These are phyloP conservation scores for Phytophthora ohioensis DNA, from an alignment of 352 stramenopile genomes.

Conservation along the genomic window DNA sequence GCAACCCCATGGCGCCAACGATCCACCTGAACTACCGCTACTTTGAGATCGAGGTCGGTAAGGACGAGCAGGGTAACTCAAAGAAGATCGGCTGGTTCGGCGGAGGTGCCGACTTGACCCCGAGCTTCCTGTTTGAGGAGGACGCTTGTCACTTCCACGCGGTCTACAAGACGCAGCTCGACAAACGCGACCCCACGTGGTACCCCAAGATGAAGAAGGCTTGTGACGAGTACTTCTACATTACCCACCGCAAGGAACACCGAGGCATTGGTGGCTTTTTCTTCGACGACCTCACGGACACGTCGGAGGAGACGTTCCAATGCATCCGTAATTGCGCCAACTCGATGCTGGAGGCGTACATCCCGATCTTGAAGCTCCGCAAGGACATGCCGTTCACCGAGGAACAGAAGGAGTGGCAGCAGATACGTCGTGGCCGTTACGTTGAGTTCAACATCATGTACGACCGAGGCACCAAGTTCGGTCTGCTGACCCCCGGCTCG, in stretches of 20 bases:
- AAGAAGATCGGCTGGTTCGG: slow-evolving; percentile 94
- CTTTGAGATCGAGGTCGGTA: slow-evolving; percentile 93
- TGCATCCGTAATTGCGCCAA: slow-evolving; percentile 74
- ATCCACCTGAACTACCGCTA: slow-evolving; percentile 98
- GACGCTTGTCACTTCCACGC: slow-evolving; percentile 97
- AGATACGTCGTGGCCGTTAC: slow-evolving; percentile 95
- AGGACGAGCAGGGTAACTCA: slow-evolving; percentile 80
- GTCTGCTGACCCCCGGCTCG: slow-evolving; percentile 94
- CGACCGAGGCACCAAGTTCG: slow-evolving; percentile 98
- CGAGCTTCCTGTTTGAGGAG: slow-evolving; percentile 95
- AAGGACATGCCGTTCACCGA: slow-evolving; percentile 96
- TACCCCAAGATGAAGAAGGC: slow-evolving; percentile 97
- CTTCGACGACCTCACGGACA: slow-evolving; percentile 97
- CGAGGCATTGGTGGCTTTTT: slow-evolving; percentile 97
- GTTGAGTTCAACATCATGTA: slow-evolving; percentile 99
- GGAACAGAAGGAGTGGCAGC: slow-evolving; percentile 97
- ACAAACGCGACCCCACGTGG: slow-evolving; percentile 92
- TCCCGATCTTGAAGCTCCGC: slow-evolving; percentile 94
- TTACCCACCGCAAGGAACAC: slow-evolving; percentile 94
- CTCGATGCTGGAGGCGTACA: slow-evolving; percentile 90
- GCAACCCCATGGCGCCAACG: slow-evolving; percentile 91
- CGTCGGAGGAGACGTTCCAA: slow-evolving; percentile 85
- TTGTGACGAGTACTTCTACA: slow-evolving; percentile 98
- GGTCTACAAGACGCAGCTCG: slow-evolving; percentile 92
- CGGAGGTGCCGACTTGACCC: slow-evolving; percentile 97